Percentiles rank a stretch among this genome's conserved stretches.
Conservation (phyloP, 768 basidiomycete species). For the Leucosporidium yakuticum region DNA sequence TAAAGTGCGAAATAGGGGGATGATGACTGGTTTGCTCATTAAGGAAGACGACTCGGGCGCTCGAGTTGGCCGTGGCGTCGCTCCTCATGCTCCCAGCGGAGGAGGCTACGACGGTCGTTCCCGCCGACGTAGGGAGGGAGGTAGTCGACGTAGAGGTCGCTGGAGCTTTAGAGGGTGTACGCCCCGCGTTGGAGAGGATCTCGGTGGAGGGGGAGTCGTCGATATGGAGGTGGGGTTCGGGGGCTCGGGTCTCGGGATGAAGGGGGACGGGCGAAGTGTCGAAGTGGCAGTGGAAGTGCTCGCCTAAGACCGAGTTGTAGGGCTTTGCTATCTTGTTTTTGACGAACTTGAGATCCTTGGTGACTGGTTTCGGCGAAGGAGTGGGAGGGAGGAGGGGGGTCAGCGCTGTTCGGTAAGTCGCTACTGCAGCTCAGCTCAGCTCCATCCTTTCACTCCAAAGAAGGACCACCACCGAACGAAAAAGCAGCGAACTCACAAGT, state of each 20-base stretch:
- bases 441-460: no score
- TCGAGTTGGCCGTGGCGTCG: conserved; percentile 38
- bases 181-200: conserved; percentile 22
- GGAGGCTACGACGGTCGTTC: conserved; percentile 46
- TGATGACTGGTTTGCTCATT: conserved; percentile 72
- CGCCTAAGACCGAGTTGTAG: conserved; percentile 45
- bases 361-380: no score
- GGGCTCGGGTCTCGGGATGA: conserved; percentile 40
- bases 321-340: conserved; percentile 56
- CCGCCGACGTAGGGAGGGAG: conserved; percentile 34
- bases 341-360: conserved; percentile 29
- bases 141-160: conserved; percentile 56
- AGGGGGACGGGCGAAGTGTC: conserved; percentile 41
- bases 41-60: conserved; percentile 34
- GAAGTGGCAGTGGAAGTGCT: conserved; percentile 47
- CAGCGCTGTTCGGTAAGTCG: not conserved
- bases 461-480: no score
- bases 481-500: conserved; percentile 4
- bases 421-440: not conserved
- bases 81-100: not conserved
- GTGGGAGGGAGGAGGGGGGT: no score
- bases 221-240: conserved; percentile 41
- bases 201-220: conserved; percentile 35
- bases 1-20: conserved; percentile 81
- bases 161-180: conserved; percentile 47